Percentiles rank a stretch among this genome's conserved stretches.
Conservation (phyloP, 2,329 filamentous ascomycete species). For the Ascochyta viciae-villosae region DNA sequence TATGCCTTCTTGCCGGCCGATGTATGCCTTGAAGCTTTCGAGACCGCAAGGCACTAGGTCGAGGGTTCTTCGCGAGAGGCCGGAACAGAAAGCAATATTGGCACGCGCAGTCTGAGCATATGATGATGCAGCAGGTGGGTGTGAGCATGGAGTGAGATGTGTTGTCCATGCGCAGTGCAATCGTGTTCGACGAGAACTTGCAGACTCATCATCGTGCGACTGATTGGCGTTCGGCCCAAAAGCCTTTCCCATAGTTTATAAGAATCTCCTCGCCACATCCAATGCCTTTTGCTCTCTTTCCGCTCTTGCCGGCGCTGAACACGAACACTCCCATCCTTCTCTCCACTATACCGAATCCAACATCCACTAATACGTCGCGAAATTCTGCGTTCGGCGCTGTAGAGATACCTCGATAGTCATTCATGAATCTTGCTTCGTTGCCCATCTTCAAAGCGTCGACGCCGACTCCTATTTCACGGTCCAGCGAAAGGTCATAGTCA, state of each 20-base stretch:
- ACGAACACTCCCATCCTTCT: slow-evolving; percentile 60
- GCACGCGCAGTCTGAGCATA: not conserved
- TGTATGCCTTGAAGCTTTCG: not conserved
- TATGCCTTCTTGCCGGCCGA: too few relatives aligned
- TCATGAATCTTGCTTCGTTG: slow-evolving; percentile 61
- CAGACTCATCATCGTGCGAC: slow-evolving; percentile 9
- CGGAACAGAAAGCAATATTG: not conserved
- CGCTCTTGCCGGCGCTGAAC: slow-evolving; percentile 55
- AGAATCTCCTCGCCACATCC: slow-evolving; percentile 59
- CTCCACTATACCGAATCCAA: slow-evolving; percentile 51
- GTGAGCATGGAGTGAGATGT: not conserved
- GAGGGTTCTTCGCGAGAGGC: not conserved
- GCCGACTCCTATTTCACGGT: slow-evolving; percentile 57
- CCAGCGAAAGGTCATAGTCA: slow-evolving; percentile 60
- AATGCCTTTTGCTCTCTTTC: slow-evolving; percentile 56
- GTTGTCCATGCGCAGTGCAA: not conserved
- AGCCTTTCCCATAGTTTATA: slow-evolving; percentile 62
- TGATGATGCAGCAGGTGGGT: not conserved
- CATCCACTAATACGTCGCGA: slow-evolving; percentile 49
- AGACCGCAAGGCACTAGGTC: not conserved
- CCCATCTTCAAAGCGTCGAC: slow-evolving; percentile 58
- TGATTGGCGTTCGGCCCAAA: slow-evolving; percentile 52
- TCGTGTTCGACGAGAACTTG: not conserved
- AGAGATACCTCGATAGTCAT: slow-evolving; percentile 60
- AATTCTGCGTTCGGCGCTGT: slow-evolving; percentile 53